Evolutionary conservation across 2,329 filamentous ascomycete species (phyloP).

Genomic region (Sordariomycetes sp.): DNA sequence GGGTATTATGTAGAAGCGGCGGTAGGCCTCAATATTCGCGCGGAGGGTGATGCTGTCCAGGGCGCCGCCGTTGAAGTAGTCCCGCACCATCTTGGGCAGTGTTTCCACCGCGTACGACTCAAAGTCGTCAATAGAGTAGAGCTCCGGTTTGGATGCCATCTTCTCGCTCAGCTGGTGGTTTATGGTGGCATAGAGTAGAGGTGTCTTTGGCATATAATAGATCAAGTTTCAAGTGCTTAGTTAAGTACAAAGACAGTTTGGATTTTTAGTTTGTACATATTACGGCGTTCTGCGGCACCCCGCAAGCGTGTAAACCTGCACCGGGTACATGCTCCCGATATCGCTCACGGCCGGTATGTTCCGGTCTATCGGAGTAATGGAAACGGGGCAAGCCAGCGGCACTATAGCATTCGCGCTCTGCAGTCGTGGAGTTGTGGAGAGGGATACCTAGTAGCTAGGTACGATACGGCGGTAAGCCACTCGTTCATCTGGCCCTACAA

Average conservation of each 20-base stretch:
- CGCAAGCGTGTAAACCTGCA: neutral
- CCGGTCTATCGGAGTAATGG: neutral
- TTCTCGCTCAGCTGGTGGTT: neutral
- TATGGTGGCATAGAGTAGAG: neutral
- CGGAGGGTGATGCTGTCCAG: slow-evolving; percentile 41
- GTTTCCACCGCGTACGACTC: slow-evolving; percentile 24
- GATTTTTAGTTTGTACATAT: too few relatives aligned
- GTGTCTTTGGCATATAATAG: neutral
- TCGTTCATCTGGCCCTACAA: neutral
- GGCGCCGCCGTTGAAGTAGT: slow-evolving; percentile 47
- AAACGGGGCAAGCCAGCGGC: too few relatives aligned
- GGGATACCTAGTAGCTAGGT: neutral
- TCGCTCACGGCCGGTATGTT: neutral
- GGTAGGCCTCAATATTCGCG: slow-evolving; percentile 42
- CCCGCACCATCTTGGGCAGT: slow-evolving; percentile 27
- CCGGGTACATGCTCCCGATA: neutral
- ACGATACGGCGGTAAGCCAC: neutral
- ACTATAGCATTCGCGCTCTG: too few relatives aligned
- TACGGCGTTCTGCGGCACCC: too few relatives aligned
- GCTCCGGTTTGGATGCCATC: slow-evolving; percentile 4
- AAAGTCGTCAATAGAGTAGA: slow-evolving; percentile 19
- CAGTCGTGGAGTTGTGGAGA: neutral
- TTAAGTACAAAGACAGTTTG: neutral
- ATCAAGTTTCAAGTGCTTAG: neutral
- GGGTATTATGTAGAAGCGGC: slow-evolving; percentile 36